Evolutionary conservation across 108 stramenopile genomes (phyloP).

Genomic region (Pelagomonas calceolata): DNA sequence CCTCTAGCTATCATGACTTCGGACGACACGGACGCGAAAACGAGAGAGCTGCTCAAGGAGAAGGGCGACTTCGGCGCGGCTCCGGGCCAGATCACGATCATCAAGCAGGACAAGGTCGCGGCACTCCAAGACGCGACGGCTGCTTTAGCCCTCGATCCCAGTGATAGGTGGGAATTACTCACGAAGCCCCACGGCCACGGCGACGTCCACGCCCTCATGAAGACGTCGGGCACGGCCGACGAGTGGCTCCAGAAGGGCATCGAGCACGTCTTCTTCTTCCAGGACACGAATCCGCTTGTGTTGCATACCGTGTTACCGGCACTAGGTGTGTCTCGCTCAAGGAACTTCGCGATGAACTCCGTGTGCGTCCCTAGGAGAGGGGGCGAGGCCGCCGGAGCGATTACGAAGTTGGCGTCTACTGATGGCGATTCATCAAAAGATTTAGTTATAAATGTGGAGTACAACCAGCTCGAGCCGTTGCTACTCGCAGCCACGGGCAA

Average conservation of each 20-base stretch:
- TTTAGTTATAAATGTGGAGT: constrained; percentile 92
- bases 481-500: constrained; percentile 61
- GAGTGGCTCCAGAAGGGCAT: constrained; percentile 61
- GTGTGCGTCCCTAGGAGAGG: constrained; percentile 91
- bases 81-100: constrained; percentile 40
- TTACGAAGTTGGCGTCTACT: constrained; percentile 33
- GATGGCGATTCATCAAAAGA: constrained; percentile 23
- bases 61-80: constrained; percentile 80
- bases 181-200: constrained; percentile 99
- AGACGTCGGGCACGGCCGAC: constrained; percentile 64
- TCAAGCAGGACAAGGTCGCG: constrained; percentile 72
- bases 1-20: constrained; percentile 97
- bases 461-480: constrained; percentile 91
- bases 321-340: constrained; percentile 74
- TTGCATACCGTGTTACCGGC: constrained; percentile 81
- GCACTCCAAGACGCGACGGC: constrained; percentile 76
- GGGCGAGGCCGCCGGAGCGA: constrained; percentile 96
- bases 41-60: constrained; percentile 67
- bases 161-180: constrained; percentile 65
- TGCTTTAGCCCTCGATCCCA: constrained; percentile 67
- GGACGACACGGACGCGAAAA: constrained; percentile 87
- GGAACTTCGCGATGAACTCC: constrained; percentile 86
- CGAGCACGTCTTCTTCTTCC: constrained; percentile 86
- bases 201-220: constrained; percentile 90
- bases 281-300: constrained; percentile 98